These are phyloP conservation scores for Homolaphlyctis polyrhiza DNA, from an alignment of 371 early-diverging fungal genomes.

Conservation along the genomic window DNA sequence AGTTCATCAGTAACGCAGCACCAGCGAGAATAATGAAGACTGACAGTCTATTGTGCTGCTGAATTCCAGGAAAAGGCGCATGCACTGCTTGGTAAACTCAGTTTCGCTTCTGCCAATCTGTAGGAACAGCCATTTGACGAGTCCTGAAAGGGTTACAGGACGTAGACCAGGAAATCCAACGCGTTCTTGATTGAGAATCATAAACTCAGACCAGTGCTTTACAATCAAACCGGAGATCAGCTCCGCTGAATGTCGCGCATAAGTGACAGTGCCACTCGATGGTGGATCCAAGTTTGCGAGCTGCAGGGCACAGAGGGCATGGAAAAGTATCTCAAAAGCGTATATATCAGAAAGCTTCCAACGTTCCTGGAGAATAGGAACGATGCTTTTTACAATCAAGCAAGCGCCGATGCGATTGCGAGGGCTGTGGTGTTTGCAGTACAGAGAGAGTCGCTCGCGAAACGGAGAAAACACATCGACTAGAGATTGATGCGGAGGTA, in stretches of 20 bases:
- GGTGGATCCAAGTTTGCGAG: slow-evolving; percentile 61
- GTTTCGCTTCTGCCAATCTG: too few relatives aligned
- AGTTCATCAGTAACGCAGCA: too few relatives aligned
- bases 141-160: slow-evolving; percentile 32
- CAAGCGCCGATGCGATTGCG: slow-evolving; percentile 67
- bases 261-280: slow-evolving; percentile 17
- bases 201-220: too few relatives aligned
- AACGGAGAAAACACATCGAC: neutral
- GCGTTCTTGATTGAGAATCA: too few relatives aligned
- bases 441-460: slow-evolving; percentile 46
- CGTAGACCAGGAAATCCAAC: slow-evolving; percentile 48
- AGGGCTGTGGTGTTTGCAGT: slow-evolving; percentile 55
- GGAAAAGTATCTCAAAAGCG: slow-evolving; percentile 62
- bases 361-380: slow-evolving; percentile 63
- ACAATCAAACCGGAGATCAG: slow-evolving; percentile 60
- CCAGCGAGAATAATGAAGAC: too few relatives aligned
- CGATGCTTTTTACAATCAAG: slow-evolving; percentile 65
- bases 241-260: slow-evolving; percentile 36
- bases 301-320: slow-evolving; percentile 59
- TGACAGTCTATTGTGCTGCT: too few relatives aligned
- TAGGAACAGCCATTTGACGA: slow-evolving; percentile 58
- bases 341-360: slow-evolving; percentile 53
- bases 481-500: neutral
- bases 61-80: too few relatives aligned
- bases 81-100: too few relatives aligned